Percentiles rank a stretch among this genome's conserved stretches.
phyloP scores from a whole-genome alignment of 345 rosid genomes.

The Citrus glauca region DNA sequence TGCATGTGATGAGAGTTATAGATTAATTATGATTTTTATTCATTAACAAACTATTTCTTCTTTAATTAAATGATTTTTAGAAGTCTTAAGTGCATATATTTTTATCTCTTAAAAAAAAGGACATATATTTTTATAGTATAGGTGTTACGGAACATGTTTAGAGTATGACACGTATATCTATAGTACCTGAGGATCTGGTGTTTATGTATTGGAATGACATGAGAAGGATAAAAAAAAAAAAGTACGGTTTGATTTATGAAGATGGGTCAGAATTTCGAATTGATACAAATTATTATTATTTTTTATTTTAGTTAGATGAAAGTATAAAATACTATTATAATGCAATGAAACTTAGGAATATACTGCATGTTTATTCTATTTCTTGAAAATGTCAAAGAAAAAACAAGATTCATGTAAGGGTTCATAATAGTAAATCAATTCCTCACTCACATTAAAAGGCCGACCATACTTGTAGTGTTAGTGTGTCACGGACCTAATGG shows the following conservation, averaged over 20 bases:
- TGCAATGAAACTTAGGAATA: neutral
- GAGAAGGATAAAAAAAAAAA: neutral
- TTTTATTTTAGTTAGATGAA: neutral
- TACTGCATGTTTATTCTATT: neutral
- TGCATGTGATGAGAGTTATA: slow-evolving; percentile 36
- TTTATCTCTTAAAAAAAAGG: too few species aligned
- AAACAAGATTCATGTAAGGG: neutral
- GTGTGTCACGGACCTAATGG: neutral
- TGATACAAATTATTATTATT: neutral
- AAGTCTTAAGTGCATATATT: neutral
- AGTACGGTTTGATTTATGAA: neutral
- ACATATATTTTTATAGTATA: neutral
- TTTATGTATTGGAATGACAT: neutral
- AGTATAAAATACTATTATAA: neutral
- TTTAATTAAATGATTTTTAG: neutral
- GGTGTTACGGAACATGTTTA: neutral
- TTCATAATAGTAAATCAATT: neutral
- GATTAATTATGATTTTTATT: neutral
- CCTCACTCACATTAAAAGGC: neutral
- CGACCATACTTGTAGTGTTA: neutral
- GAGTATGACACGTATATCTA: neutral
- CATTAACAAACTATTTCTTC: neutral
- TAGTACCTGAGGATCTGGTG: neutral
- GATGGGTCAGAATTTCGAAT: neutral
- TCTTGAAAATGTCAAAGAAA: neutral